A percentile compares a stretch with the other conserved stretches of the same genome.
Evolutionary conservation across 2,329 filamentous ascomycete genomes (phyloP).

Genomic region (Botrytis elliptica): DNA sequence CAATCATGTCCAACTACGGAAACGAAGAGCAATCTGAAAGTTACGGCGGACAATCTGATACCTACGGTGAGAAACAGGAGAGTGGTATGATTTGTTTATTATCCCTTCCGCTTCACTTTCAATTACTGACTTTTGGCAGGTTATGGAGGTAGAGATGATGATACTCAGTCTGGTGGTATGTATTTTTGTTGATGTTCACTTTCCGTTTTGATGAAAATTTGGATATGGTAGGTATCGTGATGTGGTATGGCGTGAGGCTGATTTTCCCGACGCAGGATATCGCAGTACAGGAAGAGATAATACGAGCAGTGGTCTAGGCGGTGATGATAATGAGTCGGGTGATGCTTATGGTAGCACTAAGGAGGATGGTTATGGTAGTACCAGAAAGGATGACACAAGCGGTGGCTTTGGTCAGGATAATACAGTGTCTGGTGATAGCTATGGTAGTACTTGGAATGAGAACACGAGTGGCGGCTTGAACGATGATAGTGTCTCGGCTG

Average conservation of each 20-base stretch:
- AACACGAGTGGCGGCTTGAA: background rate
- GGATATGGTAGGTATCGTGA: background rate
- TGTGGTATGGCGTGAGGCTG: background rate
- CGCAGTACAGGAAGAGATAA: background rate
- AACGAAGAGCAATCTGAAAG: slow-evolving; percentile 10
- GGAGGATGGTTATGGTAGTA: background rate
- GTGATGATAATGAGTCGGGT: background rate
- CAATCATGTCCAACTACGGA: slow-evolving; percentile 13
- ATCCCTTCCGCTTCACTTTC: background rate
- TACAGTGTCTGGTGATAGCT: background rate
- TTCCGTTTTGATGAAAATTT: background rate
- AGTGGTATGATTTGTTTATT: background rate
- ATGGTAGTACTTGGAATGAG: background rate
- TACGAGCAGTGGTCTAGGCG: background rate
- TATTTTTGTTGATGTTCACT: background rate
- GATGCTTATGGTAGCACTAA: background rate
- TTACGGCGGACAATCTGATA: background rate
- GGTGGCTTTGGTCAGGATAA: background rate
- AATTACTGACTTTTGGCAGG: background rate
- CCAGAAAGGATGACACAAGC: background rate
- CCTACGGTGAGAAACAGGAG: slow-evolving; percentile 1
- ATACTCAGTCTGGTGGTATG: slow-evolving; percentile 11
- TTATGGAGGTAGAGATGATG: background rate
- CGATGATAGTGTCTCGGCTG: background rate
- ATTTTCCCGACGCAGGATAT: background rate